Evolutionary conservation across 495 filamentous ascomycete species (phyloP).

Genomic region (Echria macrotheca): DNA sequence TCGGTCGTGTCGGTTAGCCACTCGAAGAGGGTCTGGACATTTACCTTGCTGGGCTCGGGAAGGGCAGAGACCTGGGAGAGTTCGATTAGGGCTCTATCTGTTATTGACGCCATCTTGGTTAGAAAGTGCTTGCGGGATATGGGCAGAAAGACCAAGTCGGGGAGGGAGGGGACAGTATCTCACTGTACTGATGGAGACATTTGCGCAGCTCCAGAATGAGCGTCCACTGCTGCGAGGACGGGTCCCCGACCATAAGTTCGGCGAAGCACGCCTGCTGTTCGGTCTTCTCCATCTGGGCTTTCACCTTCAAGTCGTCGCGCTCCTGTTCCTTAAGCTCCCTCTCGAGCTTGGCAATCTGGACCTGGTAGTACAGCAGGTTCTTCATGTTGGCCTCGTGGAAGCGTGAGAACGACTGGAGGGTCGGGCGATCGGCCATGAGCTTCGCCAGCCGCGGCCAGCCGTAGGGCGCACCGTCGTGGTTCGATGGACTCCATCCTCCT

Average conservation of each 20-base stretch:
- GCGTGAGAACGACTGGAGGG: slow-evolving; percentile 20
- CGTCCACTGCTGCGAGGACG: not conserved
- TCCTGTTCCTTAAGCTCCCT: slow-evolving; percentile 5
- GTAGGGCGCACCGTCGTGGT: not conserved
- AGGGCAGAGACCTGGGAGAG: slow-evolving; percentile 2
- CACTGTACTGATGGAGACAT: slow-evolving; percentile 3
- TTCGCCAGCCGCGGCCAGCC: slow-evolving; percentile 23
- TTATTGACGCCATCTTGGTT: not conserved
- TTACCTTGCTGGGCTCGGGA: not conserved
- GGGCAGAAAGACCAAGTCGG: not conserved
- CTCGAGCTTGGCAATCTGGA: slow-evolving; percentile 11
- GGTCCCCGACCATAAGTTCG: not conserved
- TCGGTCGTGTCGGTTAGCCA: slow-evolving; percentile 7
- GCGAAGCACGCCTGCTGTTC: not conserved
- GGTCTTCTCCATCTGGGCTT: not conserved
- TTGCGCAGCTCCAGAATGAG: not conserved
- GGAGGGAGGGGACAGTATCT: not conserved
- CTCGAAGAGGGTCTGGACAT: slow-evolving; percentile 8
- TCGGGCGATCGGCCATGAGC: slow-evolving; percentile 18
- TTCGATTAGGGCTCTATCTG: slow-evolving; percentile 1
- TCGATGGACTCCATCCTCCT: not conserved
- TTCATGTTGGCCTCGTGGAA: slow-evolving; percentile 28
- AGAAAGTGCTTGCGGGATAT: not conserved
- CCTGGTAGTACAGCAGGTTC: slow-evolving; percentile 30
- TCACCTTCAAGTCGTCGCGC: not conserved